Percentiles rank a stretch among this genome's conserved stretches.
phyloP scores from a whole-genome alignment of 1,284 basidiomycete genomes.

The Trichosporon faecale region DNA sequence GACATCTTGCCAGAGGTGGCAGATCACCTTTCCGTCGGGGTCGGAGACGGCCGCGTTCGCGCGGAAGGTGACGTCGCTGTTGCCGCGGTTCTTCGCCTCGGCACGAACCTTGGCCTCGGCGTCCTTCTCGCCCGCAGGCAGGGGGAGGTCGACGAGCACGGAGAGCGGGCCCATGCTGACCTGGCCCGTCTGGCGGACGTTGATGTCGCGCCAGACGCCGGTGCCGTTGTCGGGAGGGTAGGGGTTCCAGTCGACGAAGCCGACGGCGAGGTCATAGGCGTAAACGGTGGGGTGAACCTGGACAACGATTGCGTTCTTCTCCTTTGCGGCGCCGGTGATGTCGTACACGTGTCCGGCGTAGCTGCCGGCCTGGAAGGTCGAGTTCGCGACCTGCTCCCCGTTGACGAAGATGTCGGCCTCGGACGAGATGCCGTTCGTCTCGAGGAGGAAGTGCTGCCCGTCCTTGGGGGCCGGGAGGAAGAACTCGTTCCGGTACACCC shows the following conservation, averaged over 20 bases:
- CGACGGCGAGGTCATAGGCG: background rate
- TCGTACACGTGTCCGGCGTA: background rate
- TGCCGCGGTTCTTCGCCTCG: background rate
- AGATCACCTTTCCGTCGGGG: background rate
- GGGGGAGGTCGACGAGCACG: background rate
- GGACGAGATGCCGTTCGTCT: background rate
- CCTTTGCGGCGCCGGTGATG: background rate
- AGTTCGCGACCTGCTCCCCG: background rate
- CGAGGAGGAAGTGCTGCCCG: background rate
- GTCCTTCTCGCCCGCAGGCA: background rate
- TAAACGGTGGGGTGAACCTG: background rate
- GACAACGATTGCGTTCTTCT: background rate
- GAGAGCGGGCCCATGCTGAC: background rate
- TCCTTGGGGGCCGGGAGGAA: background rate
- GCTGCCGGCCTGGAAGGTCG: background rate
- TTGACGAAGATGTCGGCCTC: background rate
- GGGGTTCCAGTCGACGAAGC: slow-evolving; percentile 8
- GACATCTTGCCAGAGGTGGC: background rate
- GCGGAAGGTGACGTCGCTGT: background rate
- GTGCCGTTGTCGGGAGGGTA: background rate
- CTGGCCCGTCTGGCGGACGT: background rate
- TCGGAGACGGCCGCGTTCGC: background rate
- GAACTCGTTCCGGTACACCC: slow-evolving; percentile 4
- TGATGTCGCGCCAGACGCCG: slow-evolving; percentile 2
- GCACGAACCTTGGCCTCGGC: background rate